Conservation (phyloP, 2,329 filamentous ascomycete species). For the Pseudogymnoascus pannorum region DNA sequence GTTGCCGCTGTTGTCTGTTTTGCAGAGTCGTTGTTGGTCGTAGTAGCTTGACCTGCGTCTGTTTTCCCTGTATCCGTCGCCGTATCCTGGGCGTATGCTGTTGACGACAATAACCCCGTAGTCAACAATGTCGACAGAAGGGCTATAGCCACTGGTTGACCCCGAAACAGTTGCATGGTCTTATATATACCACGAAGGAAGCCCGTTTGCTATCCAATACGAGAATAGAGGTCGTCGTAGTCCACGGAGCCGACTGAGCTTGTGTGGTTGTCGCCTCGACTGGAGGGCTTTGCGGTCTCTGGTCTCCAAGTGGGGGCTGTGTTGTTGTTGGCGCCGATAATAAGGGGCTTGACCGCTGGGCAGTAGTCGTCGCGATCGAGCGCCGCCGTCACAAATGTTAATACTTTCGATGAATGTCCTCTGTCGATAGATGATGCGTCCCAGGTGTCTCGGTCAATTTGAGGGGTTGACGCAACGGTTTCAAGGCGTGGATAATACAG, state of each 20-base stretch:
- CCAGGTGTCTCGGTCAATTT: constrained; percentile 1
- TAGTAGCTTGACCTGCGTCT: constrained; percentile 17
- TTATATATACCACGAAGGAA: neutral
- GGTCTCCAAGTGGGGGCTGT: neutral
- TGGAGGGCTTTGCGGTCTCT: neutral
- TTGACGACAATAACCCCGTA: neutral
- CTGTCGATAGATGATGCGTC: neutral
- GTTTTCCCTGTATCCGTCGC: constrained; percentile 3
- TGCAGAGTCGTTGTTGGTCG: constrained; percentile 13
- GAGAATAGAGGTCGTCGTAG: neutral
- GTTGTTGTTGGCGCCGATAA: neutral
- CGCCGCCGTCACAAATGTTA: neutral
- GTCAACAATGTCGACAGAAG: constrained; percentile 3
- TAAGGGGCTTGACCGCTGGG: neutral
- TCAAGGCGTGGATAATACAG: constrained; percentile 5
- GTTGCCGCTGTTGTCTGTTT: constrained; percentile 20
- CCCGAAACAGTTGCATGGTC: constrained; percentile 1
- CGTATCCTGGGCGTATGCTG: neutral
- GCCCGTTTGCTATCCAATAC: neutral
- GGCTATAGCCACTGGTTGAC: neutral
- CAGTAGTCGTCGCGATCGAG: neutral
- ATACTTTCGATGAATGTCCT: neutral
- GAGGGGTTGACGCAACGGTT: constrained; percentile 6
- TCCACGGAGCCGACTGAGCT: neutral
- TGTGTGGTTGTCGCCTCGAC: constrained; percentile 2